A percentile compares a stretch with the other conserved stretches of the same genome.
phyloP scores from a whole-genome alignment of 2,329 filamentous ascomycete species.

The Epichloe gansuensis region DNA sequence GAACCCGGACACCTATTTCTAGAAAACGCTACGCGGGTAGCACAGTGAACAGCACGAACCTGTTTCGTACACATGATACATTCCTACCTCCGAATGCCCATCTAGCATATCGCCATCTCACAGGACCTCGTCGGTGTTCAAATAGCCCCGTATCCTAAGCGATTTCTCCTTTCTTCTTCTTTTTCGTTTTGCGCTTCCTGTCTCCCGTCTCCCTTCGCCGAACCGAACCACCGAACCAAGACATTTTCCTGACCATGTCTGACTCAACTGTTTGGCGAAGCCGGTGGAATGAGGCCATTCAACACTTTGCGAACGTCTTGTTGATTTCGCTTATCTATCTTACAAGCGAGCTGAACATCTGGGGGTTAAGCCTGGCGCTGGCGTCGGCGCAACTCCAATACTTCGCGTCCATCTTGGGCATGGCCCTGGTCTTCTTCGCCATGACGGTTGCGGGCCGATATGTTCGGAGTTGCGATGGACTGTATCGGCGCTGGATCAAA shows the following conservation, averaged over 20 bases:
- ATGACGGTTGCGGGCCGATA: slow-evolving; percentile 18
- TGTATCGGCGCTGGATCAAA: slow-evolving; percentile 21
- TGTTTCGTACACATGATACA: not conserved
- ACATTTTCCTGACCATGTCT: slow-evolving; percentile 2
- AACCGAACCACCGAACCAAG: not conserved
- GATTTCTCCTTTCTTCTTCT: not conserved
- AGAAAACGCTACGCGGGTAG: not conserved
- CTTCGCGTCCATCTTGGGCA: slow-evolving; percentile 34
- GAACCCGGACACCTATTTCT: not conserved
- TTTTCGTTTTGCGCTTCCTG: not conserved
- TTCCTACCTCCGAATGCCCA: not conserved
- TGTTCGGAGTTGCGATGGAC: slow-evolving; percentile 9
- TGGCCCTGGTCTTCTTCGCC: slow-evolving; percentile 26
- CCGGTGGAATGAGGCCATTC: slow-evolving; percentile 5
- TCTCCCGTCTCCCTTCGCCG: not conserved
- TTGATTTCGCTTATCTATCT: slow-evolving; percentile 26
- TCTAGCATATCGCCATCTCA: not conserved
- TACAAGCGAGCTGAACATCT: slow-evolving; percentile 32
- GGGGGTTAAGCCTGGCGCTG: slow-evolving; percentile 27
- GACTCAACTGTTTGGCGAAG: slow-evolving; percentile 7
- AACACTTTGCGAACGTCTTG: slow-evolving; percentile 13
- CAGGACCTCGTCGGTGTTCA: slow-evolving; percentile 3
- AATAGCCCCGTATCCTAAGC: slow-evolving; percentile 1
- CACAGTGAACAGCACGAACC: slow-evolving; percentile 1
- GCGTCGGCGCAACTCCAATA: slow-evolving; percentile 24